These are phyloP conservation scores for Neoboletus magnificus DNA, from an alignment of 768 basidiomycete species.

Conservation along the genomic window DNA sequence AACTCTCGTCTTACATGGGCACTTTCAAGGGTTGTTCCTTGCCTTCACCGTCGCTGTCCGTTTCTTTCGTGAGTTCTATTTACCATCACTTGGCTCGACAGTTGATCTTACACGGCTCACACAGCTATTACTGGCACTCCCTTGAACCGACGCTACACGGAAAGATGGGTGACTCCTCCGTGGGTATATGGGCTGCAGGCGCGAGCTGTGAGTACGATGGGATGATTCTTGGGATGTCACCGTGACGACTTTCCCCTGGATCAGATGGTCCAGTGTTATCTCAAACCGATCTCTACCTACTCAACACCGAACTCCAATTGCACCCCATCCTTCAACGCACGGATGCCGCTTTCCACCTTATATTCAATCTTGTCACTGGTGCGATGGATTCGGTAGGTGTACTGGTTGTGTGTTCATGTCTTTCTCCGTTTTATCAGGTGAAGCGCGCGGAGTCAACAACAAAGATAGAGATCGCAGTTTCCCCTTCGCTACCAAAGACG, in stretches of 20 bases:
- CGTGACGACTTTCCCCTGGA: neutral
- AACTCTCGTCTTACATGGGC: slow-evolving; percentile 4
- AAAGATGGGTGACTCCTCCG: slow-evolving; percentile 27
- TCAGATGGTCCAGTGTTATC: slow-evolving; percentile 76
- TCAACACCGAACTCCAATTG: slow-evolving; percentile 64
- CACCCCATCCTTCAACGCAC: slow-evolving; percentile 67
- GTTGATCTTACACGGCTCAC: neutral
- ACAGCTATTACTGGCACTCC: neutral
- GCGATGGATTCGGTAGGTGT: slow-evolving; percentile 3
- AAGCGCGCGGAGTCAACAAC: slow-evolving; percentile 58
- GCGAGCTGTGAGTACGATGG: slow-evolving; percentile 31
- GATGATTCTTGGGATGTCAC: neutral
- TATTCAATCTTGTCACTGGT: slow-evolving; percentile 73
- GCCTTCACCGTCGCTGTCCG: neutral
- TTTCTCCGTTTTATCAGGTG: slow-evolving; percentile 36
- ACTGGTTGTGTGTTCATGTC: neutral
- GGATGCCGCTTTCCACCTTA: slow-evolving; percentile 51
- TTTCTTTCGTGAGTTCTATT: neutral
- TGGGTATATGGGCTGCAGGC: slow-evolving; percentile 36
- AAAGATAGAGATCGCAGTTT: slow-evolving; percentile 59
- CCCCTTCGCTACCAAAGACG: slow-evolving; percentile 50
- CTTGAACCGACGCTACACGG: slow-evolving; percentile 1
- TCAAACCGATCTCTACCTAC: slow-evolving; percentile 79
- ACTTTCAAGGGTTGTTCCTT: slow-evolving; percentile 1
- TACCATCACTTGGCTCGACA: neutral